These are phyloP conservation scores for Ceratocystis papillata DNA, from an alignment of 2,329 filamentous ascomycete species.

Conservation along the genomic window DNA sequence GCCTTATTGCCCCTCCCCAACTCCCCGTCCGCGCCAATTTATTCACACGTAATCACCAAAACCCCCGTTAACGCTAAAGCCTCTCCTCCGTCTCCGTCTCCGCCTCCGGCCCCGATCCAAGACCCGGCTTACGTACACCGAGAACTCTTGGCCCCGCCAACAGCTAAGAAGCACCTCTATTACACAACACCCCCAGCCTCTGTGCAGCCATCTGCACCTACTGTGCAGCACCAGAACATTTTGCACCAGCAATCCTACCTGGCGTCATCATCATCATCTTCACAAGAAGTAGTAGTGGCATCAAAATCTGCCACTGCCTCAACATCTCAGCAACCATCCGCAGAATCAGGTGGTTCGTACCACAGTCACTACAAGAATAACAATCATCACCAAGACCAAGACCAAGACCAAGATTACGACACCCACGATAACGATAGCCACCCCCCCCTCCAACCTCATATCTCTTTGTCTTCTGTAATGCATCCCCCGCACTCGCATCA, in stretches of 20 bases:
- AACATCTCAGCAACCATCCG: neutral
- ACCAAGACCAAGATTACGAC: slow-evolving; percentile 40
- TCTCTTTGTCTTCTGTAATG: slow-evolving; percentile 25
- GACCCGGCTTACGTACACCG: neutral
- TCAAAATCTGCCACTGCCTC: neutral
- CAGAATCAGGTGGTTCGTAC: neutral
- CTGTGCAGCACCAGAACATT: neutral
- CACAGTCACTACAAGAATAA: neutral
- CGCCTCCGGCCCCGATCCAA: neutral
- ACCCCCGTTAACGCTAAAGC: neutral
- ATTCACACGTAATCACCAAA: neutral
- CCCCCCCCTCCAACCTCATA: slow-evolving; percentile 34
- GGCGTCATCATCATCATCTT: neutral
- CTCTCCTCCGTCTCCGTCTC: neutral
- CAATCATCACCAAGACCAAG: slow-evolving; percentile 19
- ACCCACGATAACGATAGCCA: slow-evolving; percentile 37
- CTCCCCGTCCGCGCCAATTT: neutral
- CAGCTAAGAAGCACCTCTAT: neutral
- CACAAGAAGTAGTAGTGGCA: neutral
- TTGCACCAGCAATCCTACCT: neutral
- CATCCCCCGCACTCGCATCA: too few relatives aligned
- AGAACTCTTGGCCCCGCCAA: neutral
- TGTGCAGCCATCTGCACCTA: neutral
- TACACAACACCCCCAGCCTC: neutral
- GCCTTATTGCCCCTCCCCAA: neutral